Evolutionary conservation across 768 basidiomycete genomes (phyloP), one percentile per base, ranked within the genome.

Genomic region (Termitomyces sp.): DNA sequence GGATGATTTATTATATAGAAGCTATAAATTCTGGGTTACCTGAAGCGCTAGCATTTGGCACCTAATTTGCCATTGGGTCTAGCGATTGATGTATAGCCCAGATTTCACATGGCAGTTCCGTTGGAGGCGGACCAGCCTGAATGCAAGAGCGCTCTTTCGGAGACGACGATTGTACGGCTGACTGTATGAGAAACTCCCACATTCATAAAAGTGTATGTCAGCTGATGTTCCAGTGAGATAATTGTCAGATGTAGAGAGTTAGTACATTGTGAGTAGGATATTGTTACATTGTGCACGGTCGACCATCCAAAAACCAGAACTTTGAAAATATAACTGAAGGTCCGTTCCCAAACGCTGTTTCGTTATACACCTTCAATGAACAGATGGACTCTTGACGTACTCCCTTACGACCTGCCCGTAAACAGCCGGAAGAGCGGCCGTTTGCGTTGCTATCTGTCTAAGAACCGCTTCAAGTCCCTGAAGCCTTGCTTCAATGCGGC

Each of bases 321-420:
- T 35, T 26, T 52, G 16, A 36, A 20, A 36, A 36, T 12, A 36
- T 36, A 14, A 35, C 6, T 5, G 18, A 30, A n/a, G 18, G 28
- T n/a, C 28, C 32, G 9, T 22, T 20, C n/a, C 18, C 8, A 12
- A 30, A 30, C 1, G 9, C 9, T n/a, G 38, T 36, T 38, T 18
- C 1, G 4, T 3, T 30, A 7, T 24, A 13, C 24, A 32, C 8
- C 7, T 35, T 45, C 53, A 54, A 45, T 54, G 55, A 9, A 56
- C 55, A 26, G 55, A 56, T 30, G 52, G 44, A 20, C 47, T 58
- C 52, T 56, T 63, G 7, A 52, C 56, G 32, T 61, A 61, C 28
- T 65, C 63, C 26, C 65, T 51, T 14, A 64, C 65, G 35, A 67
- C 66, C 54, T 69, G 63, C 16, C 69, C 66, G 59, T 69, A 71